Percentiles rank a stretch among this genome's conserved stretches.
Conservation (phyloP, 2,329 filamentous ascomycete genomes). For the Laburnicola sp. region DNA sequence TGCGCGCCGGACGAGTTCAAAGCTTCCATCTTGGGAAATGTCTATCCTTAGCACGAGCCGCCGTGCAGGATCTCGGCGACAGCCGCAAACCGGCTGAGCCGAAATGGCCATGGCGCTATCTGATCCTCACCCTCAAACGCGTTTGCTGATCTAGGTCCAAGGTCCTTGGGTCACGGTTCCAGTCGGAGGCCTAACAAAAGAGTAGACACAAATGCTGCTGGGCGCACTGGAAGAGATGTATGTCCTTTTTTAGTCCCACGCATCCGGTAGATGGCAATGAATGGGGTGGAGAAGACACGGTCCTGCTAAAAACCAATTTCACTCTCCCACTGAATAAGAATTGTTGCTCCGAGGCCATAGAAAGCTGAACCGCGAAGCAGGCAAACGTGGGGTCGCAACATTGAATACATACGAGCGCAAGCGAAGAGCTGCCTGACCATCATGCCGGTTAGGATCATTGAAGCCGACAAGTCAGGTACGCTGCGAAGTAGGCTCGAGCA, state of each 20-base stretch:
- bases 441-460: constrained; percentile 18
- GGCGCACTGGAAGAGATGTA: constrained; percentile 39
- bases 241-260: constrained; percentile 54
- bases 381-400: constrained; percentile 51
- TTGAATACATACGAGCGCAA: neutral
- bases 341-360: constrained; percentile 55
- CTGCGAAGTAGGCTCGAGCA: neutral
- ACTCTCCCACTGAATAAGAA: constrained; percentile 56
- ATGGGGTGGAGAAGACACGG: constrained; percentile 59
- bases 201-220: neutral
- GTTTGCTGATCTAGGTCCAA: neutral
- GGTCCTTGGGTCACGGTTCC: neutral
- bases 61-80: neutral
- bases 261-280: constrained; percentile 44
- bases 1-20: neutral
- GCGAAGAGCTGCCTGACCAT: constrained; percentile 13
- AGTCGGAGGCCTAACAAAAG: neutral
- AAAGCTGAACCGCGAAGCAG: constrained; percentile 52
- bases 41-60: neutral
- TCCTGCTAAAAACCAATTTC: constrained; percentile 56
- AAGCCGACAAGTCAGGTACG: constrained; percentile 14
- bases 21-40: neutral
- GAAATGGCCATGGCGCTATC: neutral
- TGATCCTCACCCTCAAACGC: neutral
- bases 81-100: neutral